Conservation (phyloP, 352 stramenopile genomes). For the Pythium pyrilobum region DNA sequence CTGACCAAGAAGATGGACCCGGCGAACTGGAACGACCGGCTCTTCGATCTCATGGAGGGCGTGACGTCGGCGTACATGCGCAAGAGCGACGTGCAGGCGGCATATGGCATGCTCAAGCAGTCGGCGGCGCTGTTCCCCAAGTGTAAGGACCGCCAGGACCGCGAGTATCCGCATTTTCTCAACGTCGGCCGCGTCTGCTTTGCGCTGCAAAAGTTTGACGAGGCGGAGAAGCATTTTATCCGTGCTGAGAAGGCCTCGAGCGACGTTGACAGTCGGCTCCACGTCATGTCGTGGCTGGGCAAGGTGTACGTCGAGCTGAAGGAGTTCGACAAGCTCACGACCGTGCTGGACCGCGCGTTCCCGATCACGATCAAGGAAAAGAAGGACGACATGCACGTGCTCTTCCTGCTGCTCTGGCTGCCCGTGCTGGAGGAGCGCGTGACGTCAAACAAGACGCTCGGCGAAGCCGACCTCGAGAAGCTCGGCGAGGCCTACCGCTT, state of each 20-base stretch:
- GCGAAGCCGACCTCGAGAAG: conserved; percentile 17
- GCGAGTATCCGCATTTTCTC: conserved; percentile 41
- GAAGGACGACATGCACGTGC: conserved; percentile 32
- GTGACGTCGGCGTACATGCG: conserved; percentile 49
- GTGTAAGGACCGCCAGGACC: conserved; percentile 34
- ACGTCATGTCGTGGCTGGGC: conserved; percentile 44
- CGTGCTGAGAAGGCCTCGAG: conserved; percentile 30
- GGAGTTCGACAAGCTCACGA: conserved; percentile 15
- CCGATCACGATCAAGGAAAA: conserved; percentile 13
- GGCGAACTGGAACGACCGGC: conserved; percentile 31
- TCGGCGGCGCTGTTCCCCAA: conserved; percentile 38
- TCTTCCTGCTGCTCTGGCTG: conserved; percentile 46
- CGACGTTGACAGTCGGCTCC: conserved; percentile 35
- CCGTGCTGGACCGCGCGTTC: conserved; percentile 9
- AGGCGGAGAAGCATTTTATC: conserved; percentile 40
- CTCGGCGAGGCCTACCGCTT: conserved; percentile 38
- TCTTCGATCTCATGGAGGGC: conserved; percentile 57
- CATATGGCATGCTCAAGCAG: conserved; percentile 47
- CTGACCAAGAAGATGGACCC: conserved; percentile 20
- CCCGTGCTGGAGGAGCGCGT: conserved; percentile 31
- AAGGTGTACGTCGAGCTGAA: conserved; percentile 37
- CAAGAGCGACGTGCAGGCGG: conserved; percentile 45
- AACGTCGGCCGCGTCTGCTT: conserved; percentile 58
- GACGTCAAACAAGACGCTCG: conserved; percentile 6
- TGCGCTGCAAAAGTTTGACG: conserved; percentile 38